A percentile compares a stretch with the other conserved stretches of the same genome.
Conservation (phyloP, 805 yeast genomes). For the Millerago galiae region DNA sequence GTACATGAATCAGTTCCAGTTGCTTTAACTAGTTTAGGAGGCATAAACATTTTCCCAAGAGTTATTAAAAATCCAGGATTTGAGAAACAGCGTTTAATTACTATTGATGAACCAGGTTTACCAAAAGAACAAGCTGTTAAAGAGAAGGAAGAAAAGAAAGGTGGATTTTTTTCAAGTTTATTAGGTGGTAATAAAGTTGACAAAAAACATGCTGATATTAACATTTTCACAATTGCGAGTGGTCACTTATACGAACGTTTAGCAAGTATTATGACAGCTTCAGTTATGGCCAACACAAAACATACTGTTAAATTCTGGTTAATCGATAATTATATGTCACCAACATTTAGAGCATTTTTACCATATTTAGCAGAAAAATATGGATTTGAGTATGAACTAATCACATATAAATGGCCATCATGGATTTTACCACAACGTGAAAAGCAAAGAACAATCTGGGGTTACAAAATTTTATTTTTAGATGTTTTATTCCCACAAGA, state of each 20-base stretch:
- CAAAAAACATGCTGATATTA: conserved; percentile 50
- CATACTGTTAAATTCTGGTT: conserved; percentile 79
- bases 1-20: conserved; percentile 23
- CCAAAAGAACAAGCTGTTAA: background rate
- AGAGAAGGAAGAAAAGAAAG: conserved; percentile 6
- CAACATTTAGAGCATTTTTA: conserved; percentile 54
- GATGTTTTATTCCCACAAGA: conserved; percentile 84
- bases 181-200: conserved; percentile 5
- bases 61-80: conserved; percentile 36
- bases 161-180: conserved; percentile 12
- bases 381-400: conserved; percentile 64
- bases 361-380: conserved; percentile 51
- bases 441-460: conserved; percentile 78
- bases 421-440: conserved; percentile 82
- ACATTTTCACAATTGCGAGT: conserved; percentile 77
- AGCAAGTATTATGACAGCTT: conserved; percentile 70
- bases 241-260: conserved; percentile 76
- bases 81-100: conserved; percentile 22
- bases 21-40: conserved; percentile 37
- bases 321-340: conserved; percentile 73
- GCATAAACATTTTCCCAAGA: conserved; percentile 39
- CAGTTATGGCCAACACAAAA: conserved; percentile 61
- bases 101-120: conserved; percentile 1
- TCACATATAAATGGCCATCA: conserved; percentile 89
- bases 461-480: conserved; percentile 76